A percentile compares a stretch with the other conserved stretches of the same genome.
These are phyloP conservation scores for Gossypium armourianum DNA, from an alignment of 441 rosid species.

Conservation along the genomic window DNA sequence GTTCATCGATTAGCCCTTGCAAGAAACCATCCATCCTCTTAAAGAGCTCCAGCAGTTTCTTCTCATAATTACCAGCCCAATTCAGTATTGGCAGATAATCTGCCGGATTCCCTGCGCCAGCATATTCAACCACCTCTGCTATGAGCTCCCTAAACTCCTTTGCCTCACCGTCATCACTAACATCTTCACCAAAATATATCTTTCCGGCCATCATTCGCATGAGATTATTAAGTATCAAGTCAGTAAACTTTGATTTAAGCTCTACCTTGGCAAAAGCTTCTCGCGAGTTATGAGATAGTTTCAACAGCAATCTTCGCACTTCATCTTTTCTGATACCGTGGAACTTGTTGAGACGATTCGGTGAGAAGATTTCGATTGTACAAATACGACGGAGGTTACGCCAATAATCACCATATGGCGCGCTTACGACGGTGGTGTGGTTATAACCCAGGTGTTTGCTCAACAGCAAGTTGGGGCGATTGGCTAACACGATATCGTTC, in stretches of 20 bases:
- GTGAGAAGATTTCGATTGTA: constrained; percentile 39
- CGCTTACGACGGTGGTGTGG: constrained; percentile 23
- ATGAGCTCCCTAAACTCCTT: constrained; percentile 25
- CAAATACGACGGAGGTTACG: constrained; percentile 53
- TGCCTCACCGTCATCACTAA: constrained; percentile 32
- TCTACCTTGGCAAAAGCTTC: constrained; percentile 28
- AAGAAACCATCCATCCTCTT: constrained; percentile 29
- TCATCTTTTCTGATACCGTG: constrained; percentile 36
- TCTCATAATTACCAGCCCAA: constrained; percentile 24
- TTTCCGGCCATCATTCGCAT: constrained; percentile 44
- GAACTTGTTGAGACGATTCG: constrained; percentile 28
- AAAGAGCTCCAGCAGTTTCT: constrained; percentile 24
- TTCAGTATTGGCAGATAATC: constrained; percentile 40
- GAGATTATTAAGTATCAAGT: constrained; percentile 37
- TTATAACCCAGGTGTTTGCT: constrained; percentile 36
- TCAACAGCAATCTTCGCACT: constrained; percentile 23
- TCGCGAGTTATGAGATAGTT: constrained; percentile 10
- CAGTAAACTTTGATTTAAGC: constrained; percentile 30
- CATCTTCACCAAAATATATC: constrained; percentile 31
- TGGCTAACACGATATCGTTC: constrained; percentile 41
- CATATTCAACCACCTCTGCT: constrained; percentile 12
- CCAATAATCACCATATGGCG: constrained; percentile 54
- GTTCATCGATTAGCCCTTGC: constrained; percentile 38
- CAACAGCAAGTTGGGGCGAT: constrained; percentile 30
- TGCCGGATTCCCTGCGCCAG: constrained; percentile 29